Evolutionary conservation across 176 grass and related monocot genomes (phyloP).

Genomic region (Cenchrus americanus): DNA sequence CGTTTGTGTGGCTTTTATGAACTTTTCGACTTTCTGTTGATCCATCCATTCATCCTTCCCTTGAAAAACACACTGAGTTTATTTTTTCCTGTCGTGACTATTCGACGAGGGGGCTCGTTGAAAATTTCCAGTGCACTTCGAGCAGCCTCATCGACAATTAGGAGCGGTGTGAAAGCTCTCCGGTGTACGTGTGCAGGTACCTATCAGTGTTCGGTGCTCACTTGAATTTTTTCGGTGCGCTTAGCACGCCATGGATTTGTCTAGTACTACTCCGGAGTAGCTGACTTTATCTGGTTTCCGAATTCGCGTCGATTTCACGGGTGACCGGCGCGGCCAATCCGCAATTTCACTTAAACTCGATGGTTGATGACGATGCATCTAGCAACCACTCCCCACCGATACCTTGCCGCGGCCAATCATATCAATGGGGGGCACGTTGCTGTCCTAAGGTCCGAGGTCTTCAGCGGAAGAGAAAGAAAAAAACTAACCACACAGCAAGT

Average conservation of each 20-base stretch:
- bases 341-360: background rate
- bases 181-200: background rate
- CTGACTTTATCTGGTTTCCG: background rate
- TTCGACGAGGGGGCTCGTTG: background rate
- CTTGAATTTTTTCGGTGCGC: background rate
- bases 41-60: too few species aligned
- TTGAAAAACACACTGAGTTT: too few species aligned
- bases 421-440: background rate
- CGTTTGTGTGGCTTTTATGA: too few species aligned
- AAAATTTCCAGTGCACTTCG: background rate
- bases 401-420: background rate
- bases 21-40: too few species aligned
- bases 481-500: too few species aligned
- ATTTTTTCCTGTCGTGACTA: too few species aligned
- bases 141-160: background rate
- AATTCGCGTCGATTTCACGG: background rate
- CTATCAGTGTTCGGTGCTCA: slow-evolving; percentile 4
- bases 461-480: background rate
- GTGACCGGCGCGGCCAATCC: background rate
- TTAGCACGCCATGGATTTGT: background rate
- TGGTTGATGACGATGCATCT: too few species aligned
- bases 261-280: too few species aligned
- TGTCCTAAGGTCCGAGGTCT: background rate
- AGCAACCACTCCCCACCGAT: background rate
- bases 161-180: too few species aligned